Conservation (phyloP, 164 flowering plant genomes). For the Nymphaea thermarum region DNA sequence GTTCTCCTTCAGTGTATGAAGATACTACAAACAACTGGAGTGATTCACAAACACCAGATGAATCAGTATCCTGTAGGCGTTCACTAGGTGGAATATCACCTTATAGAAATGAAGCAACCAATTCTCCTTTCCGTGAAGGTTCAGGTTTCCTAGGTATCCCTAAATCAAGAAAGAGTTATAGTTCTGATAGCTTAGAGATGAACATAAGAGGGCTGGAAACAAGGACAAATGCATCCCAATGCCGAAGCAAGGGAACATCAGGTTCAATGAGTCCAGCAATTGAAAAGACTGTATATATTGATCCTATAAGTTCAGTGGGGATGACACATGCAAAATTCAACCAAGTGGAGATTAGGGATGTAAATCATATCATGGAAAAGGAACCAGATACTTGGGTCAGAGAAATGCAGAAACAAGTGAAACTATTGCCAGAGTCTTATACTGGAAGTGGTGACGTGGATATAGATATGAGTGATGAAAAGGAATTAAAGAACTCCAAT, state of each 20-base stretch:
- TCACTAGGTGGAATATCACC: slow-evolving; percentile 36
- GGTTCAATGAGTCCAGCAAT: slow-evolving; percentile 21
- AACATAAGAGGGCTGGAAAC: slow-evolving; percentile 5
- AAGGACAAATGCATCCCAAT: slow-evolving; percentile 14
- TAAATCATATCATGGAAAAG: slow-evolving; percentile 3
- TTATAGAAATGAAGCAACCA: slow-evolving; percentile 34
- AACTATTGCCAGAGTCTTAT: slow-evolving; percentile 9
- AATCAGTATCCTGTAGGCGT: slow-evolving; percentile 30
- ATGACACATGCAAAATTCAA: slow-evolving; percentile 12
- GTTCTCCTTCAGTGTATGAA: slow-evolving; percentile 1
- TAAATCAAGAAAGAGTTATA: slow-evolving; percentile 24
- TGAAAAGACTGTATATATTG: slow-evolving; percentile 76
- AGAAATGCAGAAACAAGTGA: slow-evolving; percentile 9
- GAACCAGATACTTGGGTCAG: slow-evolving; percentile 11
- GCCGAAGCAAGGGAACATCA: slow-evolving; percentile 12
- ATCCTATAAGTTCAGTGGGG: slow-evolving; percentile 25
- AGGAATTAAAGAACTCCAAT: background rate
- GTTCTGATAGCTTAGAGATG: slow-evolving; percentile 8
- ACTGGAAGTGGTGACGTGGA: background rate
- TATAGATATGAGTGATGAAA: background rate
- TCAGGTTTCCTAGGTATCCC: slow-evolving; percentile 47
- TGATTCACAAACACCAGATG: slow-evolving; percentile 29
- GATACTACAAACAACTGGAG: slow-evolving; percentile 15
- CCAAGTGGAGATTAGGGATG: slow-evolving; percentile 17
- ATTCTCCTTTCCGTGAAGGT: slow-evolving; percentile 46